Evolutionary conservation across 2,329 filamentous ascomycete species (phyloP).

Genomic region (Pseudocercospora ulei): DNA sequence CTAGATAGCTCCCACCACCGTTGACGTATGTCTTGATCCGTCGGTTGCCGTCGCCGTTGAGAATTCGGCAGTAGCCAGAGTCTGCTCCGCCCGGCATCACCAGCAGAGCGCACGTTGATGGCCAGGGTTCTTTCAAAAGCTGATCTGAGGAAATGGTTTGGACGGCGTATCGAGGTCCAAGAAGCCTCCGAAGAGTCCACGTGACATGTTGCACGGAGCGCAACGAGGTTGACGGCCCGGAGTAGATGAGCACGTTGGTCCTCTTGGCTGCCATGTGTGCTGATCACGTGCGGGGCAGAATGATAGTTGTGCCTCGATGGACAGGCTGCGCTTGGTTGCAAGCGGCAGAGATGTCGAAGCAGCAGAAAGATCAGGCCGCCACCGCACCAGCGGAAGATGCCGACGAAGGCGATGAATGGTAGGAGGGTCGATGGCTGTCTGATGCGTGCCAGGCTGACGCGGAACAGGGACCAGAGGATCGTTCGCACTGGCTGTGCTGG

Average conservation of each 20-base stretch:
- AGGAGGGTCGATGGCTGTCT: constrained; percentile 32
- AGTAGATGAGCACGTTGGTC: constrained; percentile 89
- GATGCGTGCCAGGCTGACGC: constrained; percentile 8
- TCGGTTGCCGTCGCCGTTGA: constrained; percentile 82
- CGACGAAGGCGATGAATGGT: constrained; percentile 96
- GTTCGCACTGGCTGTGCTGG: constrained; percentile 91
- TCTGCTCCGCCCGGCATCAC: constrained; percentile 94
- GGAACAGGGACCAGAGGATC: constrained; percentile 83
- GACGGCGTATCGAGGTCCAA: constrained; percentile 86
- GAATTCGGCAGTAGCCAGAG: constrained; percentile 72
- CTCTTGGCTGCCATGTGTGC: constrained; percentile 43
- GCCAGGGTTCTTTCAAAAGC: constrained; percentile 86
- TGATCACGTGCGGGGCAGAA: constrained; percentile 18
- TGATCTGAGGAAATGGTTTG: constrained; percentile 69
- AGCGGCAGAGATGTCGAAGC: constrained; percentile 32
- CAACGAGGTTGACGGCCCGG: constrained; percentile 73
- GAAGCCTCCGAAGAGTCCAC: constrained; percentile 71
- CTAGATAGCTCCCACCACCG: constrained; percentile 73
- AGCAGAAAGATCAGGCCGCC: constrained; percentile 24
- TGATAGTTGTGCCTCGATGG: constrained; percentile 2
- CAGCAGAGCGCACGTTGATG: constrained; percentile 71
- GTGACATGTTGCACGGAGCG: constrained; percentile 86
- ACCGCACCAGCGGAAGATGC: constrained; percentile 47
- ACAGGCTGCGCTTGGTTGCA: constrained; percentile 4
- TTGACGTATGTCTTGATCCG: constrained; percentile 78